Evolutionary conservation across 495 filamentous ascomycete species (phyloP), one percentile per base, ranked within the genome.

Genomic region (Penicillium robsamsonii): DNA sequence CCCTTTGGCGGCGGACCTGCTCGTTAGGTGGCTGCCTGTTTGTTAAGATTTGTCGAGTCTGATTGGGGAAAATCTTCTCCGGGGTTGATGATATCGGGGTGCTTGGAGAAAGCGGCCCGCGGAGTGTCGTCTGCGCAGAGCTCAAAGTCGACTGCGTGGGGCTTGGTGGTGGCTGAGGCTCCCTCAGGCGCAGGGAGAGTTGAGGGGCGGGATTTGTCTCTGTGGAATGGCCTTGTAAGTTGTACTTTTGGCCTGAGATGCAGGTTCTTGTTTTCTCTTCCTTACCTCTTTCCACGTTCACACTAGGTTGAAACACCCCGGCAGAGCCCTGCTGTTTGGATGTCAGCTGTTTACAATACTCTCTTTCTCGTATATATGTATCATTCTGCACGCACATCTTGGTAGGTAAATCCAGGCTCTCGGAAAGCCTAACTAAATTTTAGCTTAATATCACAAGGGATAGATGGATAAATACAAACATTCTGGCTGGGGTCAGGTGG

Each of bases 401-500:
- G 24, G 11, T n/a, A 31, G 10, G 13, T 20, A 18, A 57, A 57
- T 17, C 55, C 40, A 0, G 29, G 6, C 10, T 22, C 13, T 4
- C 22, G 29, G 22, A 43, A 57, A 1, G 38, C 40, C 55, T 57
- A 10, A n/a, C 8, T 5, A 29, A 10, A 45, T 25, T 13, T 52
- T 20, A 41, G 53, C 15, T 15, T 9, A 5, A 9, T 27, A 9
- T 20, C 33, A 11, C 20, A 18, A n/a, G 18, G 15, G 13, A 5
- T 12, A 38, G 44, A 17, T 6, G 6, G 27, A 38, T 45, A 10
- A 27, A 37, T 25, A 57, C 47, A 27, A 51, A 57, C 55, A 29
- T 57, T 57, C 9, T 30, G 41, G n/a, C 55, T 57, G 15, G 47
- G 55, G 13, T 57, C 55, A 38, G 47, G 20, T 8, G 30, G 22